Conservation (phyloP, 2,329 filamentous ascomycete species). For the Hypomyces perniciosus region DNA sequence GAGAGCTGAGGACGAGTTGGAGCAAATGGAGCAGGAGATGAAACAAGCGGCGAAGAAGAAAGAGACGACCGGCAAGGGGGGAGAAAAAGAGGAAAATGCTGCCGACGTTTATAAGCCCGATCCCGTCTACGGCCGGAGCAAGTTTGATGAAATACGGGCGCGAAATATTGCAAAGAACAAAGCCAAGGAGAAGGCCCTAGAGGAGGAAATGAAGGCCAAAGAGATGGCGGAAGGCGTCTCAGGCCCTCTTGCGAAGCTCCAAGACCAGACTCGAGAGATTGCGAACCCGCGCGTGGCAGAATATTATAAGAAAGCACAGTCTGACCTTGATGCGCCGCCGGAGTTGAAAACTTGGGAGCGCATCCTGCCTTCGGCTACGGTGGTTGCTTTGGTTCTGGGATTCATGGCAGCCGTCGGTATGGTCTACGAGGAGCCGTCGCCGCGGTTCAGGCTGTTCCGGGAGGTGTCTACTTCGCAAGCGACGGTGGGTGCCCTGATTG, state of each 20-base stretch:
- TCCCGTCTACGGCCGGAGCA: slow-evolving; percentile 53
- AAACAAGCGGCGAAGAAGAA: slow-evolving; percentile 20
- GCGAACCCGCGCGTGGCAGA: slow-evolving; percentile 33
- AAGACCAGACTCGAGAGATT: slow-evolving; percentile 33
- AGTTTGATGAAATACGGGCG: slow-evolving; percentile 52
- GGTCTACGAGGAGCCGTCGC: slow-evolving; percentile 49
- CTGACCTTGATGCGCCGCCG: slow-evolving; percentile 45
- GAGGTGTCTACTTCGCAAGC: slow-evolving; percentile 56
- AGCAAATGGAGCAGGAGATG: slow-evolving; percentile 40
- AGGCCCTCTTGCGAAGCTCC: slow-evolving; percentile 38
- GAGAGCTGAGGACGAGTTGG: slow-evolving; percentile 57
- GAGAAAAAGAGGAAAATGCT: slow-evolving; percentile 20
- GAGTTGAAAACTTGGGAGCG: slow-evolving; percentile 46
- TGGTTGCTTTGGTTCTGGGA: slow-evolving; percentile 40
- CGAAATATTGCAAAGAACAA: slow-evolving; percentile 44
- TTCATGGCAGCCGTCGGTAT: slow-evolving; percentile 38
- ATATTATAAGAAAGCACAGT: slow-evolving; percentile 42
- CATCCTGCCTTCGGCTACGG: slow-evolving; percentile 47
- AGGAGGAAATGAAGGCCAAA: slow-evolving; percentile 34
- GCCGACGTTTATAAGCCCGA: slow-evolving; percentile 29
- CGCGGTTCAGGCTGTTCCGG: slow-evolving; percentile 48
- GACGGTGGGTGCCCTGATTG: slow-evolving; percentile 58
- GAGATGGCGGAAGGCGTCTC: slow-evolving; percentile 36
- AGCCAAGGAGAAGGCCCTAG: slow-evolving; percentile 38
- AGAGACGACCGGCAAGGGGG: slow-evolving; percentile 13